These are phyloP conservation scores for Cutaneotrichosporon sp. DNA, from an alignment of 1,284 basidiomycete species.

Conservation along the genomic window DNA sequence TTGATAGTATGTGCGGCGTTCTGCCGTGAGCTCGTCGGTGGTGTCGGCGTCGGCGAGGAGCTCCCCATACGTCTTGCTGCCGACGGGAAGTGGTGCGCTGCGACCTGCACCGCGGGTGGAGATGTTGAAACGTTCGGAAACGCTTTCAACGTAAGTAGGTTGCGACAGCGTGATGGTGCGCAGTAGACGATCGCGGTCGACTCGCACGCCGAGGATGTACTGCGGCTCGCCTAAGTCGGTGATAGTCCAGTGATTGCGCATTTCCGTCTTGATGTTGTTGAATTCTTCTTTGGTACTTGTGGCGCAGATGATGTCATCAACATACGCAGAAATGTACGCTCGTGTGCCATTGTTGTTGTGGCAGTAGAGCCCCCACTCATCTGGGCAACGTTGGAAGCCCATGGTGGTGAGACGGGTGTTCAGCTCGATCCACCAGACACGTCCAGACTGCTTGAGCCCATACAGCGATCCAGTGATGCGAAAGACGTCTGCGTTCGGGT, in stretches of 20 bases:
- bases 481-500: constrained; percentile 13
- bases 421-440: constrained; percentile 49
- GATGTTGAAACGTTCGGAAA: constrained; percentile 46
- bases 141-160: constrained; percentile 51
- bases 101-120: constrained; percentile 12
- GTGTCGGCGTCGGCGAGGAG: neutral
- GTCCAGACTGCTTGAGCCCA: constrained; percentile 53
- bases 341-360: constrained; percentile 4
- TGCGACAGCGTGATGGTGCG: constrained; percentile 51
- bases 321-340: constrained; percentile 11
- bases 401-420: constrained; percentile 39
- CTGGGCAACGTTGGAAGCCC: constrained; percentile 41
- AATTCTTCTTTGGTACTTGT: neutral
- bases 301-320: constrained; percentile 25
- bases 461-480: constrained; percentile 51
- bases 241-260: neutral
- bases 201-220: constrained; percentile 35
- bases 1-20: constrained; percentile 22
- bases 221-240: constrained; percentile 6
- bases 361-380: constrained; percentile 53
- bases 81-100: constrained; percentile 14
- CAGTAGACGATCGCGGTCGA: constrained; percentile 40
- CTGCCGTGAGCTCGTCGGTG: neutral
- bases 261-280: neutral
- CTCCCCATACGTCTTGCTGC: neutral